A percentile compares a stretch with the other conserved stretches of the same genome.
Conservation (phyloP, 78 protist genomes). For the Corallochytrium limacisporum region DNA sequence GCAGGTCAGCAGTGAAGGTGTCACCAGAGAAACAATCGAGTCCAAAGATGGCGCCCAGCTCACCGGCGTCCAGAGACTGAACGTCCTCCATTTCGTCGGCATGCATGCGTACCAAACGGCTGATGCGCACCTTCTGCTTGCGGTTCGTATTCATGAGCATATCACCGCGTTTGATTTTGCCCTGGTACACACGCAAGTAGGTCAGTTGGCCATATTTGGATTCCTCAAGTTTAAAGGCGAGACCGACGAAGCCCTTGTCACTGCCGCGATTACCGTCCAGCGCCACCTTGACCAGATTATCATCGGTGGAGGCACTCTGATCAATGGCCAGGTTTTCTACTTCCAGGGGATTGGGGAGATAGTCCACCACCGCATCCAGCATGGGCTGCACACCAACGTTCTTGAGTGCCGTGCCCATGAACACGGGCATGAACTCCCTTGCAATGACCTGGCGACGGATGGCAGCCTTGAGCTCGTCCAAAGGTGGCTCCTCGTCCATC, state of each 20-base stretch:
- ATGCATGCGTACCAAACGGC: conserved; percentile 87
- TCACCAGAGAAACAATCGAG: conserved; percentile 89
- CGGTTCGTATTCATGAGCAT: conserved; percentile 33
- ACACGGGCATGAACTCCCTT: conserved; percentile 62
- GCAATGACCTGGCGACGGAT: conserved; percentile 44
- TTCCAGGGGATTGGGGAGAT: conserved; percentile 79
- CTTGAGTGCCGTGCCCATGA: conserved; percentile 82
- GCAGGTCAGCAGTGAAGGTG: conserved; percentile 57
- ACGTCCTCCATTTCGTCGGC: conserved; percentile 63
- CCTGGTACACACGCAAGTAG: conserved; percentile 88
- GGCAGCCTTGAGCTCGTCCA: conserved; percentile 29
- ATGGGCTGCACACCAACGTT: conserved; percentile 87
- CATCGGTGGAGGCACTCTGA: background rate
- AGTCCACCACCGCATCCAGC: conserved; percentile 63
- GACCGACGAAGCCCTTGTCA: conserved; percentile 51
- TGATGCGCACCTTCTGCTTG: conserved; percentile 56
- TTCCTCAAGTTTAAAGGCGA: conserved; percentile 86
- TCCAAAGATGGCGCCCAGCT: conserved; percentile 91
- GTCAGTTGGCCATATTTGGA: conserved; percentile 78
- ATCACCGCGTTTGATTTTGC: conserved; percentile 46
- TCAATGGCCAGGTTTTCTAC: conserved; percentile 8
- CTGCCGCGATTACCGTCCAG: conserved; percentile 19
- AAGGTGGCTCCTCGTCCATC: conserved; percentile 4
- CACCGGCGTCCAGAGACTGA: conserved; percentile 57
- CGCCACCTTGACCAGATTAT: conserved; percentile 13